These are phyloP conservation scores for Phialophora tarda DNA, from an alignment of 2,329 filamentous ascomycete species.

Conservation along the genomic window DNA sequence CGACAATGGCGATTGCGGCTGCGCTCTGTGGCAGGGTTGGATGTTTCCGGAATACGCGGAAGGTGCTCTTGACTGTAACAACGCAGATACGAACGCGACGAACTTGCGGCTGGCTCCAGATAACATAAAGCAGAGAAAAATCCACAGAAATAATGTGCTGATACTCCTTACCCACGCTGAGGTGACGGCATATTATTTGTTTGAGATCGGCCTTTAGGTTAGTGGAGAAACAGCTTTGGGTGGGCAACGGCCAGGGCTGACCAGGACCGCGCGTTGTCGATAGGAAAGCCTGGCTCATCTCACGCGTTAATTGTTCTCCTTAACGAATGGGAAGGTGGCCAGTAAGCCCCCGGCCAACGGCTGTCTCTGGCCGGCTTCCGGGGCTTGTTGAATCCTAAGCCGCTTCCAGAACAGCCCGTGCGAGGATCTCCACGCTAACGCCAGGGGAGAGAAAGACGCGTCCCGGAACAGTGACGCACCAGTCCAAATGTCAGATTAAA, in stretches of 20 bases:
- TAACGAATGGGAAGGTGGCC: background rate
- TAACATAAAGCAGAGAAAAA: background rate
- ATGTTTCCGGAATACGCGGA: background rate
- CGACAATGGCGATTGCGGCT: constrained; percentile 1
- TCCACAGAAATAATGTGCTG: background rate
- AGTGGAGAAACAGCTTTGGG: constrained; percentile 24
- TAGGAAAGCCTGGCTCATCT: constrained; percentile 11
- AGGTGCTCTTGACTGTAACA: background rate
- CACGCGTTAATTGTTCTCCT: constrained; percentile 6
- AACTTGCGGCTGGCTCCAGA: background rate
- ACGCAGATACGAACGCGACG: background rate
- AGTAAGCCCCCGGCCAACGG: background rate
- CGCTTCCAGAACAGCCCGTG: constrained; percentile 9
- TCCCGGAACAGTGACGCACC: constrained; percentile 2
- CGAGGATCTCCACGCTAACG: constrained; percentile 27
- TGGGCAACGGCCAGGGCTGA: constrained; percentile 12
- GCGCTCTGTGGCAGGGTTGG: constrained; percentile 1
- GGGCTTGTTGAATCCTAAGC: constrained; percentile 3
- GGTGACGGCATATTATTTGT: constrained; percentile 35
- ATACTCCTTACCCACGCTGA: constrained; percentile 23
- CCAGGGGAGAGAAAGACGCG: constrained; percentile 26
- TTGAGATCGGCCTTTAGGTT: constrained; percentile 29
- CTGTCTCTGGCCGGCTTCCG: background rate
- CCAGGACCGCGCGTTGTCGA: constrained; percentile 11
- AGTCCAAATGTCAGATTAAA: constrained; percentile 1